These are phyloP conservation scores for Sphagnum tenellum DNA, from an alignment of 225 moss, liverwort and hornwort species.

Conservation along the genomic window DNA sequence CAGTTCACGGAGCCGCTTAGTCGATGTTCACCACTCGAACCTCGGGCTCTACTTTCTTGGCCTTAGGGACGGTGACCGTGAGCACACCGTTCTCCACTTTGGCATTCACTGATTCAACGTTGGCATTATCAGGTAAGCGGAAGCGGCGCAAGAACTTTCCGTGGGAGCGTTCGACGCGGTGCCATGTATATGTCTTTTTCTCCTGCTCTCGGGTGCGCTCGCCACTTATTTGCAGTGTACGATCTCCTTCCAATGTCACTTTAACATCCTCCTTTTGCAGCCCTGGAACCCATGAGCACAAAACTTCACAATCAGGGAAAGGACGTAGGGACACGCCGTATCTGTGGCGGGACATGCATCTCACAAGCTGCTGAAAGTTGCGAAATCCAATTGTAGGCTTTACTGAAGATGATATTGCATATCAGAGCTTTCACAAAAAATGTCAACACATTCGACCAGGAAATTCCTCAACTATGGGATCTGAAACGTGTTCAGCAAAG, in stretches of 20 bases:
- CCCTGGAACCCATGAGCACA: constrained; percentile 13
- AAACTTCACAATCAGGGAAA: background rate
- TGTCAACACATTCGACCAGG: too few relatives aligned
- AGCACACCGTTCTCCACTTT: constrained; percentile 64
- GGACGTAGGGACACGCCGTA: background rate
- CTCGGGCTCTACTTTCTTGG: too few relatives aligned
- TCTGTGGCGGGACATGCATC: too few relatives aligned
- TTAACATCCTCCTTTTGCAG: constrained; percentile 51
- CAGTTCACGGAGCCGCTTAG: too few relatives aligned
- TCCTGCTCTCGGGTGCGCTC: constrained; percentile 20
- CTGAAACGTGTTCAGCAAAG: too few relatives aligned
- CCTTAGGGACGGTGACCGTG: constrained; percentile 37
- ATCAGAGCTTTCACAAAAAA: too few relatives aligned
- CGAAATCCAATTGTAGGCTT: too few relatives aligned
- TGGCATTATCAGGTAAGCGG: constrained; percentile 26
- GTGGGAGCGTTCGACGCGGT: constrained; percentile 29
- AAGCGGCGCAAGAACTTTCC: constrained; percentile 35
- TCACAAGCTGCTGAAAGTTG: too few relatives aligned
- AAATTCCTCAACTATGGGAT: too few relatives aligned
- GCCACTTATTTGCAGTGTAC: constrained; percentile 43
- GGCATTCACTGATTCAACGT: constrained; percentile 29
- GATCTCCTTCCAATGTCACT: constrained; percentile 32
- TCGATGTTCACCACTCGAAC: too few relatives aligned
- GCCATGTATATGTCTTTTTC: constrained; percentile 27
- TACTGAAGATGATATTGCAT: too few relatives aligned